Percentiles rank a stretch among this genome's conserved stretches.
phyloP scores from a whole-genome alignment of 2,329 filamentous ascomycete genomes.

The Phyllosticta citrichinensis region DNA sequence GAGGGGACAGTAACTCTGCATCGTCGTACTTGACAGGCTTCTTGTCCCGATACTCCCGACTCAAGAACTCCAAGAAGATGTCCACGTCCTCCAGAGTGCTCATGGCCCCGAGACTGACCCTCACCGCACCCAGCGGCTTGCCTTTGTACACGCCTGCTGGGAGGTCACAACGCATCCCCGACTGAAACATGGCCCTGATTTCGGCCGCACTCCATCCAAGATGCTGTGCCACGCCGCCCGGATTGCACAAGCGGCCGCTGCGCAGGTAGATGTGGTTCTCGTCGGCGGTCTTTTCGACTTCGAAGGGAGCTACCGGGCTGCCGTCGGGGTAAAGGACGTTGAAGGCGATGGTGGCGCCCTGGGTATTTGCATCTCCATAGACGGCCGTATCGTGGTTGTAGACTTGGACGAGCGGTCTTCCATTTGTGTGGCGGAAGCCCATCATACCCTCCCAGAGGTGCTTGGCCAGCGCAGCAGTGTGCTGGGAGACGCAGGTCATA shows the following conservation, averaged over 20 bases:
- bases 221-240: slow-evolving; percentile 39
- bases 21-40: background rate
- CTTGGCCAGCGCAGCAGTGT: slow-evolving; percentile 46
- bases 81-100: slow-evolving; percentile 47
- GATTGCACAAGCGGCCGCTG: slow-evolving; percentile 48
- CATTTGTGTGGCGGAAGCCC: slow-evolving; percentile 44
- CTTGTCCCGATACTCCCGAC: background rate
- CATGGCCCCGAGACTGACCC: slow-evolving; percentile 53
- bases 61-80: slow-evolving; percentile 35
- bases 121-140: slow-evolving; percentile 50
- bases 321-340: slow-evolving; percentile 48
- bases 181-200: slow-evolving; percentile 44
- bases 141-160: slow-evolving; percentile 45
- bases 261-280: slow-evolving; percentile 48
- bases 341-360: slow-evolving; percentile 55
- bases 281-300: slow-evolving; percentile 51
- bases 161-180: slow-evolving; percentile 48
- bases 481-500: slow-evolving; percentile 49
- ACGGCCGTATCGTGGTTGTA: slow-evolving; percentile 43
- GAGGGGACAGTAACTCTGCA: background rate
- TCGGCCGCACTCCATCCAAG: slow-evolving; percentile 44
- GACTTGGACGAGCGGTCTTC: slow-evolving; percentile 40
- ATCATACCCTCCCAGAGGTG: slow-evolving; percentile 40
- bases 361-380: slow-evolving; percentile 43
- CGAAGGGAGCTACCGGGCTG: slow-evolving; percentile 40